Conservation (phyloP, 129 eudicot genomes). For the Calendula officinalis region DNA sequence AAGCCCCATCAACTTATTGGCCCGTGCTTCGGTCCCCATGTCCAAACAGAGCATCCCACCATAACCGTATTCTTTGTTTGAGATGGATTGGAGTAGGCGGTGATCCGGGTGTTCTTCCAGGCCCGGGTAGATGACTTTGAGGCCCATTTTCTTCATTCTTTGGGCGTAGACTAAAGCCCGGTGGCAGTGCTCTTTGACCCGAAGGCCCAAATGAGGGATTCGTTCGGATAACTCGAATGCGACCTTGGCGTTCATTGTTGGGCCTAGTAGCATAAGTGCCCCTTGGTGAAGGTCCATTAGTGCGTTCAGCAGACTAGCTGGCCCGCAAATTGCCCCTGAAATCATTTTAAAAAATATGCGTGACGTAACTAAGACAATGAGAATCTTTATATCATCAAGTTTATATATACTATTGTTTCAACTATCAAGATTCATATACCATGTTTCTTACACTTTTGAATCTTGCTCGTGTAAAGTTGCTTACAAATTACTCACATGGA, state of each 20-base stretch:
- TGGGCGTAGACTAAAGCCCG: conserved; percentile 69
- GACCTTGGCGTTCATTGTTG: conserved; percentile 97
- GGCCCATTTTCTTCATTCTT: conserved; percentile 81
- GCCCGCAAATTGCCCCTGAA: conserved; percentile 92
- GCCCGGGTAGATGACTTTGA: conserved; percentile 92
- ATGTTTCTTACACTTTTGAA: not conserved
- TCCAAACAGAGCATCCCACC: conserved; percentile 89
- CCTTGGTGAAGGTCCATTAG: conserved; percentile 98
- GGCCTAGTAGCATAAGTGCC: conserved; percentile 85
- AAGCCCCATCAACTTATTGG: conserved; percentile 7
- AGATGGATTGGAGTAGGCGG: conserved; percentile 50
- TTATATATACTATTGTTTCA: not conserved
- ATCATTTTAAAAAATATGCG: not conserved
- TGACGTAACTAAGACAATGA: not conserved
- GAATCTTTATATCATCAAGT: not conserved
- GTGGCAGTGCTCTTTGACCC: conserved; percentile 89
- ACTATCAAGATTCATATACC: not conserved
- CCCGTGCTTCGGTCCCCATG: conserved; percentile 59
- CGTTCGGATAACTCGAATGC: conserved; percentile 92
- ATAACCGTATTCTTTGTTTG: conserved; percentile 66
- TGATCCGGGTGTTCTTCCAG: conserved; percentile 92
- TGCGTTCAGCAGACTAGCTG: conserved; percentile 79
- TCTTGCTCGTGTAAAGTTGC: conserved; percentile 1
- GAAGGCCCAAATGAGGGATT: conserved; percentile 78
- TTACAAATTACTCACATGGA: conserved; percentile 27